Conservation (phyloP, 768 basidiomycete species). For the Rhizopogon vesiculosus region DNA sequence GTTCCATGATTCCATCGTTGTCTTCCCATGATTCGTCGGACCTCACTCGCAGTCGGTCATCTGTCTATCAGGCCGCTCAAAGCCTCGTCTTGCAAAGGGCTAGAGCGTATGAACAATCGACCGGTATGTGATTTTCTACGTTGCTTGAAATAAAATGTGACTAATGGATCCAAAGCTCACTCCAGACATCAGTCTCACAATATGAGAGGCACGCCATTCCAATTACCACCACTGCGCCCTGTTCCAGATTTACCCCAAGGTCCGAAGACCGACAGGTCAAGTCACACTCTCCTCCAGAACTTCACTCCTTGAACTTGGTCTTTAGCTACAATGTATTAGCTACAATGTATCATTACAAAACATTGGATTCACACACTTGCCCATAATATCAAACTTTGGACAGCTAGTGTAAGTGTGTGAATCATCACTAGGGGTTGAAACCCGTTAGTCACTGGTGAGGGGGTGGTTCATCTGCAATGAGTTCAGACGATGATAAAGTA, state of each 20-base stretch:
- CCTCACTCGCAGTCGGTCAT: conserved; percentile 6
- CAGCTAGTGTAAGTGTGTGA: no score
- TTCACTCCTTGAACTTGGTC: neutral
- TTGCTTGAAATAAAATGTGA: neutral
- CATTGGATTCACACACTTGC: neutral
- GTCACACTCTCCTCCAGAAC: conserved; percentile 2
- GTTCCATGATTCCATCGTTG: neutral
- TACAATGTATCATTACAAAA: neutral
- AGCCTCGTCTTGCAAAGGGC: conserved; percentile 27
- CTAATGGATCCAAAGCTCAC: neutral
- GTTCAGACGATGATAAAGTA: conserved; percentile 8
- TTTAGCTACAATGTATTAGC: neutral
- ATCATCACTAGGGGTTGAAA: neutral
- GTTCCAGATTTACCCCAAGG: conserved; percentile 21
- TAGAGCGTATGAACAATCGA: conserved; percentile 22
- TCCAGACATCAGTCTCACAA: neutral
- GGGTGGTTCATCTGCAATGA: conserved; percentile 14
- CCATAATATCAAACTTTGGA: neutral
- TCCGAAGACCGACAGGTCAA: conserved; percentile 6
- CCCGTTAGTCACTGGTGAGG: conserved; percentile 9
- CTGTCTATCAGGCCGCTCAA: conserved; percentile 10
- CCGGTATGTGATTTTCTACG: conserved; percentile 8
- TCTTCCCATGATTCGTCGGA: conserved; percentile 5
- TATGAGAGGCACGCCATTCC: conserved; percentile 30
- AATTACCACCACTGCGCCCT: conserved; percentile 32